Base-by-base conservation (phyloP, 306 rosid genomes). In the Mimosa bimucronata region DNA sequence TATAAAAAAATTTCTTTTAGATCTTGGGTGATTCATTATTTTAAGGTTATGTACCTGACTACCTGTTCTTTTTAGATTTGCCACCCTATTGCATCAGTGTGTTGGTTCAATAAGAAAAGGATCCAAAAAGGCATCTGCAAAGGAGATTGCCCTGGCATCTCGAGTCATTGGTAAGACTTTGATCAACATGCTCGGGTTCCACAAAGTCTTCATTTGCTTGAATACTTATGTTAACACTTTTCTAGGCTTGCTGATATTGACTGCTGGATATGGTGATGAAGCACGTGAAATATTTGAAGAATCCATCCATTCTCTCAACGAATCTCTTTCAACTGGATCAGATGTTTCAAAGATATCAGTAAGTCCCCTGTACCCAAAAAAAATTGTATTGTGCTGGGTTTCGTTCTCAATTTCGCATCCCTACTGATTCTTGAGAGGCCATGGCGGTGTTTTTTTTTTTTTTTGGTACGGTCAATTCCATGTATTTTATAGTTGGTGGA, bases 1-100 rank as follows among this genome's bases (percentile, higher is more conserved):
- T 46, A 29, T 46, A n/a, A 18, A 13, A 28, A 18, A 9, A 28
- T 46, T 48, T 44, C 7, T 16, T 26, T 74, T 53, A 55, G 44
- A 70, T 46, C 34, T 15, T 13, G 8, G 26, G 18, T 52, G 16
- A n/a, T 25, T 13, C 15, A 29, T 29, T 5, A 52, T 37, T 66
- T 74, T 71, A 0, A 42, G 83, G 37, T 41, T 50, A 45, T 75
- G 25, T 30, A 19, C 58, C 67, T 25, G 7, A n/a, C 58, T 44
- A 29, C 25, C 58, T 79, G 41, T 77, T 19, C 58, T 80, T 78
- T 70, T 52, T 89, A 95, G 98, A 60, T 95, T 89, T 85, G 98
- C 96, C 50, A 95, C 98, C 52, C 82, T 95, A 79, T 84, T 95
- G 80, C 98, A 95, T 68, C 98, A 81, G 53, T 92, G 94, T 78